Evolutionary conservation across 2,329 filamentous ascomycete species (phyloP), one percentile per base, ranked within the genome.

Genomic region (Claviceps lovelessii): DNA sequence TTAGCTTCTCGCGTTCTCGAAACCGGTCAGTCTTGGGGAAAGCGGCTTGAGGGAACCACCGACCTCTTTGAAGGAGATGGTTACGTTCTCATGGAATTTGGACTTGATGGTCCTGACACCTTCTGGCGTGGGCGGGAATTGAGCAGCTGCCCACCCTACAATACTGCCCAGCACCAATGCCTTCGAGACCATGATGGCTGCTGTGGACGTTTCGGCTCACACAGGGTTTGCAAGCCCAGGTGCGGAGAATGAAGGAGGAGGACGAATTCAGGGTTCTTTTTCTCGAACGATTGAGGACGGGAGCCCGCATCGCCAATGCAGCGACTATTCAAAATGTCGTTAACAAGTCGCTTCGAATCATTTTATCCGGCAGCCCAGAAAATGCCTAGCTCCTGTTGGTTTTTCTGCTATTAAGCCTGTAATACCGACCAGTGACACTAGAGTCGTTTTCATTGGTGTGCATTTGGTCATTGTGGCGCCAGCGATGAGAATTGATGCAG

Each of bases 11-110:
- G 17, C 5, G n/a, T 8, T 6, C 33, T n/a, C 1, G 33, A 33
- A 42, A 31, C 11, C 29, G 9, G 29, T 35, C 17, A 6, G 37
- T 28, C 28, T 31, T 35, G 15, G n/a, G n/a, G 2, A 39, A n/a
- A 23, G 11, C 44, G 8, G 10, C 17, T 19, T 17, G 23, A 46
- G 19, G 9, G 1, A 3, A 13, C 15, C n/a, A 23, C 47, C 19
- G 9, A 74, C 70, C 57, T 73, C 69, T 60, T 83, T 83, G 70
- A 81, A 86, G 46, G 76, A 75, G 58, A 85, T 78, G 45, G 78
- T 80, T 60, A 85, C 77, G 58, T 77, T 76, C 44, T 73, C 70
- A 64, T 84, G 72, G 52, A 85, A 69, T n/a, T 78, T 77, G 41
- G 81, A 83, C 42, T 67, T 69, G 50, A 84, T 72, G 52, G 76